Evolutionary conservation across 2,329 filamentous ascomycete species (phyloP), one percentile per base, ranked within the genome.

Genomic region (Aspergillus puulaauensis): DNA sequence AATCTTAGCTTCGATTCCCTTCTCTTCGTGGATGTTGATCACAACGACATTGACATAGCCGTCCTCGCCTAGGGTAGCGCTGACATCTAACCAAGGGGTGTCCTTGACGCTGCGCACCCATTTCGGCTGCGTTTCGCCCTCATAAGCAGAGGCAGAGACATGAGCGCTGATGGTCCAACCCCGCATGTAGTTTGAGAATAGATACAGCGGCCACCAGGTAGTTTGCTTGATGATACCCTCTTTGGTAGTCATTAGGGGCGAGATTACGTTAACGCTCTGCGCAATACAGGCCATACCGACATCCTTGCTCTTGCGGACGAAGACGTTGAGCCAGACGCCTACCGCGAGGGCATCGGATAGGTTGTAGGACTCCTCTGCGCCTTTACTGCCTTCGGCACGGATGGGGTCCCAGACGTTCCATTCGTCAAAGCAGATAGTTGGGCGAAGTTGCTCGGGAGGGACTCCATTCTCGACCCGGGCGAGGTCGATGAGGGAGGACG

Each of bases 401-500:
- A 81, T 79, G 0, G 88, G 87, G 65, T 91, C 88, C 89, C 89
- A 93, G 8, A 92, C 89, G 70, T 92, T 93, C 90, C 90, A 92
- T 73, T 92, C 89, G 70, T 93, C 90, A 69, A 92, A 92, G 79
- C 89, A 92, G 70, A 93, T 90, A 52, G 82, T 88, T 47, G 85
- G 87, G 3, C 82, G 78, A 4, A 83, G 82, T n/a, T 87, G 83
- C 0, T 79, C 77, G 0, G 81, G 75, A 0, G 87, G 82, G 0
- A 76, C 70, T 7, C 68, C 65, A 71, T 89, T 88, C 70, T 90
- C 86, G 67, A 90, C 86, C 35, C 87, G 81, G 0, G 89, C 89
- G 1, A 92, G 82, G 69, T 92, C 89, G 63, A 91, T 90, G 2
- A 91, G 77, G 1, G 81, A 78, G 2, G 83, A 83, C 3, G 87